phyloP scores from a whole-genome alignment of 768 basidiomycete species.

The Tricholoma flavovirens region DNA sequence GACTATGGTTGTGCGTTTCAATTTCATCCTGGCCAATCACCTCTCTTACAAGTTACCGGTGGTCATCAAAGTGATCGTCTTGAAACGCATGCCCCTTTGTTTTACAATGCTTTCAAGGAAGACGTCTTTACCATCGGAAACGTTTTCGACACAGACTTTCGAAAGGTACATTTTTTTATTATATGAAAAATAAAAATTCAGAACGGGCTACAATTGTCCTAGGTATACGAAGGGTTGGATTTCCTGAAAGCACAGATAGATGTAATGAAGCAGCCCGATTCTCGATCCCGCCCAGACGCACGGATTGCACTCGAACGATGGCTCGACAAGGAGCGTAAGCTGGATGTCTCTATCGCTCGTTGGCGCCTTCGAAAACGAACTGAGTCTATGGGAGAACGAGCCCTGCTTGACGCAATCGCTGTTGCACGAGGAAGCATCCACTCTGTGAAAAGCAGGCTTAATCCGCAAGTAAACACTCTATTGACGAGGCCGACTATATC shows the following conservation, averaged over 20 bases:
- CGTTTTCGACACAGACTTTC: too few species aligned
- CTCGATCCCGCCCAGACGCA: not conserved
- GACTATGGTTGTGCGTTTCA: too few species aligned
- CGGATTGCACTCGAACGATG: not conserved
- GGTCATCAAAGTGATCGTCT: too few species aligned
- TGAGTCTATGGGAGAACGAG: slow-evolving; percentile 1
- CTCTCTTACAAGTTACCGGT: too few species aligned
- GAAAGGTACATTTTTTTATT: too few species aligned
- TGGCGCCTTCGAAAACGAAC: slow-evolving; percentile 3
- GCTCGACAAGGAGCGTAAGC: not conserved
- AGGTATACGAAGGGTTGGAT: not conserved
- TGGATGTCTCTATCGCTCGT: slow-evolving; percentile 1
- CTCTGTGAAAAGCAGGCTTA: not conserved
- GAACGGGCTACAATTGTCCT: not conserved
- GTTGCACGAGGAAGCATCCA: not conserved
- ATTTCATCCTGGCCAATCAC: not conserved
- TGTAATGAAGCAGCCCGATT: not conserved
- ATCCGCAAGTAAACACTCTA: not conserved
- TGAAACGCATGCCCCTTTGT: too few species aligned
- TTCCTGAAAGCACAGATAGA: not conserved
- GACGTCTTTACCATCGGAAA: too few species aligned
- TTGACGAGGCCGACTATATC: not conserved
- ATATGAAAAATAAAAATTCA: too few species aligned
- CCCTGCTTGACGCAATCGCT: slow-evolving; percentile 2
- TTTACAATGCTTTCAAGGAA: too few species aligned